These are phyloP conservation scores for Otatea glauca DNA, from an alignment of 176 grass and related monocot genomes.

Conservation along the genomic window DNA sequence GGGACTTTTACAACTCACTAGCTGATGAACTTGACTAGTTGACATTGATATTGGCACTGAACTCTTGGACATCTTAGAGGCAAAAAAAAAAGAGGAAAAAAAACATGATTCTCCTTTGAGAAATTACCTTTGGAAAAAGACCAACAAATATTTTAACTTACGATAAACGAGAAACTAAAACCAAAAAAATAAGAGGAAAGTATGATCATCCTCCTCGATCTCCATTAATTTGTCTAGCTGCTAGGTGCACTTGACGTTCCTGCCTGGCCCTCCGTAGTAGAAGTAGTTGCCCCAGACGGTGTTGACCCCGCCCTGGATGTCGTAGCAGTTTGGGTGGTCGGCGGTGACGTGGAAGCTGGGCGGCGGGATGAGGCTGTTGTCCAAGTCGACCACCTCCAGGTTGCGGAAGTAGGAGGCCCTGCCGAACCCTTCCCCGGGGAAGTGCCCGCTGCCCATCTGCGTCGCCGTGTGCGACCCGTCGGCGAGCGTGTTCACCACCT, in stretches of 20 bases:
- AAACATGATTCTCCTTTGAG: slow-evolving; percentile 29
- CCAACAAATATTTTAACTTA: background rate
- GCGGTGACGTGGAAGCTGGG: slow-evolving; percentile 71
- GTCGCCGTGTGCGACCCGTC: slow-evolving; percentile 70
- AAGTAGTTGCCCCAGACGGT: slow-evolving; percentile 88
- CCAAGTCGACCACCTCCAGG: slow-evolving; percentile 83
- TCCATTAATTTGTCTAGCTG: background rate
- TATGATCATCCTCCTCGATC: background rate
- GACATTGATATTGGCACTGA: background rate
- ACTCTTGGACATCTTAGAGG: background rate
- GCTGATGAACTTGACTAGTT: slow-evolving; percentile 30
- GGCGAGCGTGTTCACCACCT: slow-evolving; percentile 70
- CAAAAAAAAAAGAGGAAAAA: background rate
- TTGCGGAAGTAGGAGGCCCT: slow-evolving; percentile 82
- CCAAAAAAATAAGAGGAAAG: background rate
- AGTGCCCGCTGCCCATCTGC: slow-evolving; percentile 93
- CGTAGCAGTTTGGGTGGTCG: slow-evolving; percentile 81
- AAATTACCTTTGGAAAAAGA: slow-evolving; percentile 35
- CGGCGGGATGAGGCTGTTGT: slow-evolving; percentile 87
- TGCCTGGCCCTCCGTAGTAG: slow-evolving; percentile 81
- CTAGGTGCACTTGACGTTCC: slow-evolving; percentile 71
- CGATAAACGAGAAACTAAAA: background rate
- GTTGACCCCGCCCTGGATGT: slow-evolving; percentile 83
- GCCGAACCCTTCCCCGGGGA: slow-evolving; percentile 66
- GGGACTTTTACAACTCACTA: slow-evolving; percentile 41